phyloP scores from a whole-genome alignment of 1,284 basidiomycete species.

The Megacollybia platyphylla region DNA sequence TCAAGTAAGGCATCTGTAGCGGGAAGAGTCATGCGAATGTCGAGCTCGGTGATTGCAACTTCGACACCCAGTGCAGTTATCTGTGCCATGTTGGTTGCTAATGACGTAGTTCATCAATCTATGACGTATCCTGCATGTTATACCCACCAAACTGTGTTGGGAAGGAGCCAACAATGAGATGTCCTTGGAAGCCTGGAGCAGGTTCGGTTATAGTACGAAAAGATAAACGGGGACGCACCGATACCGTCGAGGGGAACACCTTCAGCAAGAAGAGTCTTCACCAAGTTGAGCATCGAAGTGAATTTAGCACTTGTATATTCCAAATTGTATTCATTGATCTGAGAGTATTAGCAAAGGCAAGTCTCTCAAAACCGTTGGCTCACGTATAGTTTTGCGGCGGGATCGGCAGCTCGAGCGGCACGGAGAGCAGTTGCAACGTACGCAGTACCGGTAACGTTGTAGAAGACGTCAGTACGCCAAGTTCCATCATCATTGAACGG shows the following conservation, averaged over 20 bases:
- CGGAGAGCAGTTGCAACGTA: constrained; percentile 26
- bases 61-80: constrained; percentile 42
- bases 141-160: constrained; percentile 15
- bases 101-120: neutral
- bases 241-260: constrained; percentile 45
- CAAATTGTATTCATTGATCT: constrained; percentile 52
- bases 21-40: constrained; percentile 44
- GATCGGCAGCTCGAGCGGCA: constrained; percentile 28
- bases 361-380: constrained; percentile 3
- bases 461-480: constrained; percentile 26
- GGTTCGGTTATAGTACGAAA: too few species aligned
- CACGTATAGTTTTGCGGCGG: constrained; percentile 27
- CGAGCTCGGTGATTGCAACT: constrained; percentile 47
- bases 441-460: constrained; percentile 19
- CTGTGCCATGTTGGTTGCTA: constrained; percentile 30
- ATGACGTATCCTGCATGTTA: neutral
- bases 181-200: constrained; percentile 24
- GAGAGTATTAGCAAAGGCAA: constrained; percentile 4
- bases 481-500: constrained; percentile 50
- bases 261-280: constrained; percentile 27
- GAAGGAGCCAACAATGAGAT: constrained; percentile 37
- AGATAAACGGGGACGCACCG: constrained; percentile 14
- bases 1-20: constrained; percentile 29
- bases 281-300: constrained; percentile 35
- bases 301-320: constrained; percentile 37